phyloP scores from a whole-genome alignment of 108 stramenopile genomes.

The Schizochytrium sp. region DNA sequence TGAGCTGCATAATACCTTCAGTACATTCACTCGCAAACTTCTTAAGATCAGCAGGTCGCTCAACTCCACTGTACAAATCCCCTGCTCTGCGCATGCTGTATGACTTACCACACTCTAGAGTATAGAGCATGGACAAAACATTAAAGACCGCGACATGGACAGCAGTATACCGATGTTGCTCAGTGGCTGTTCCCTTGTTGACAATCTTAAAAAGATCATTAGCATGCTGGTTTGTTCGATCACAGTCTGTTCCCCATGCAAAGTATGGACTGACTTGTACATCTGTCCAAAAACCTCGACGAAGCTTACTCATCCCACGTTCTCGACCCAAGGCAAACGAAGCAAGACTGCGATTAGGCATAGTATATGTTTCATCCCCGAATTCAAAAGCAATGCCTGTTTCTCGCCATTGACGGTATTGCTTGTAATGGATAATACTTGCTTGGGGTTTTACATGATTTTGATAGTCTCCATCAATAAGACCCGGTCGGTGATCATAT shows the following conservation, averaged over 20 bases:
- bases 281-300: conserved; percentile 81
- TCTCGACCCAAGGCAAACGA: conserved; percentile 69
- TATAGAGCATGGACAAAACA: conserved; percentile 74
- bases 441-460: conserved; percentile 72
- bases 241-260: conserved; percentile 74
- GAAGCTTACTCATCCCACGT: conserved; percentile 71
- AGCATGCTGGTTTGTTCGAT: conserved; percentile 71
- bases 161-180: conserved; percentile 80
- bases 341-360: conserved; percentile 75
- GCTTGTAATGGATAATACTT: conserved; percentile 79
- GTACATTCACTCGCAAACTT: background rate
- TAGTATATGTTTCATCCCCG: conserved; percentile 77
- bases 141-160: conserved; percentile 80
- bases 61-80: conserved; percentile 74
- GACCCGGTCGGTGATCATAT: conserved; percentile 75
- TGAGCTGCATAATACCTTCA: conserved; percentile 6
- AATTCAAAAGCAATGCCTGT: conserved; percentile 82
- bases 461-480: conserved; percentile 81
- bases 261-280: conserved; percentile 77
- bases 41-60: background rate
- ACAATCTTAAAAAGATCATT: conserved; percentile 75
- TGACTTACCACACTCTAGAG: conserved; percentile 68
- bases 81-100: conserved; percentile 68
- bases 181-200: conserved; percentile 80
- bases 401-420: conserved; percentile 79